phyloP scores from a whole-genome alignment of 176 grass and related monocot species.

The Hyparrhenia diplandra region DNA sequence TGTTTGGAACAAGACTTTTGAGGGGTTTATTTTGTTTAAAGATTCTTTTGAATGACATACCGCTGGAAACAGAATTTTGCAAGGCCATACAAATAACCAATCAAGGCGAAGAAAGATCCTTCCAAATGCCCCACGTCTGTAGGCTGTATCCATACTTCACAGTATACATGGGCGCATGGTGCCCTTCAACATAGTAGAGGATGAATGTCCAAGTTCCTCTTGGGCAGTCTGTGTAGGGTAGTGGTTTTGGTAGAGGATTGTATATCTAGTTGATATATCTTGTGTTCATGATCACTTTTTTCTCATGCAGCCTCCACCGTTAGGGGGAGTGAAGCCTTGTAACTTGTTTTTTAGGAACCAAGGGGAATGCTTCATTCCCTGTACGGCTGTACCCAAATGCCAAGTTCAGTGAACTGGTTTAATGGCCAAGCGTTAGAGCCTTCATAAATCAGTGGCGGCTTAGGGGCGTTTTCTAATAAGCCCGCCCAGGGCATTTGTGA shows the following conservation, averaged over 20 bases:
- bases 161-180: slow-evolving; percentile 24
- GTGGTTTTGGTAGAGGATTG: slow-evolving; percentile 21
- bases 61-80: not conserved
- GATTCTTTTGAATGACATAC: slow-evolving; percentile 25
- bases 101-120: slow-evolving; percentile 3
- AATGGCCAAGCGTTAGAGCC: not conserved
- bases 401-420: not conserved
- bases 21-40: slow-evolving; percentile 26
- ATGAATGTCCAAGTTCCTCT: slow-evolving; percentile 28
- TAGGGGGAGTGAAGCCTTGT: not conserved
- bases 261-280: slow-evolving; percentile 25
- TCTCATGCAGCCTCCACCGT: not conserved
- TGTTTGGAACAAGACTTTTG: slow-evolving; percentile 8
- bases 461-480: not conserved
- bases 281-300: not conserved
- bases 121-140: slow-evolving; percentile 10
- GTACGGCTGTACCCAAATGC: not conserved
- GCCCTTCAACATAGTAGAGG: slow-evolving; percentile 30
- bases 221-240: slow-evolving; percentile 25
- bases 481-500: not conserved
- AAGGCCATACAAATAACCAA: slow-evolving; percentile 15
- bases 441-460: not conserved
- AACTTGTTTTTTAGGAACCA: not conserved
- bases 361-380: not conserved
- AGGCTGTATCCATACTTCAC: slow-evolving; percentile 32